phyloP scores from a whole-genome alignment of 495 filamentous ascomycete genomes.

The Tetracladium marchalianum region DNA sequence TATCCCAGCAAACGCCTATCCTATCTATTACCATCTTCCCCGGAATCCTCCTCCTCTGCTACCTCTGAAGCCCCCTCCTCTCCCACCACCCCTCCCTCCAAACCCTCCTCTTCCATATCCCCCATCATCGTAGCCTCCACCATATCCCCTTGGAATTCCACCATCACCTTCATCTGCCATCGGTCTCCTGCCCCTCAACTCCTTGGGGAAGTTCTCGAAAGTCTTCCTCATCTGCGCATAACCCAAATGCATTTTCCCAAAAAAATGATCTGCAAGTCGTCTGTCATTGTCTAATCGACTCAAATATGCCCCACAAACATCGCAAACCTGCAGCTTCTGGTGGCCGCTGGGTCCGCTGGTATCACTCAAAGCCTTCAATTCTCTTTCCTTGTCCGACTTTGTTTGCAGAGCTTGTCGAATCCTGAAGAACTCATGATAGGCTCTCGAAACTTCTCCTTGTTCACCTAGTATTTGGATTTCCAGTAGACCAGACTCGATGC shows the following conservation, averaged over 20 bases:
- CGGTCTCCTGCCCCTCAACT: constrained; percentile 63
- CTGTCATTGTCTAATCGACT: constrained; percentile 88
- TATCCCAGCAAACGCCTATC: constrained; percentile 26
- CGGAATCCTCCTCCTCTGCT: constrained; percentile 20
- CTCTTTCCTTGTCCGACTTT: constrained; percentile 77
- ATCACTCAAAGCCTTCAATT: constrained; percentile 85
- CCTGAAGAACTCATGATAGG: constrained; percentile 78
- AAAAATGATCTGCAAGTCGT: constrained; percentile 91
- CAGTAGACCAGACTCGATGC: constrained; percentile 71
- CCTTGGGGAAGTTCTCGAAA: constrained; percentile 73
- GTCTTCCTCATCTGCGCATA: constrained; percentile 97
- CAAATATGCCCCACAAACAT: constrained; percentile 93
- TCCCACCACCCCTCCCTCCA: constrained; percentile 39
- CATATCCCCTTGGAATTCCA: constrained; percentile 30
- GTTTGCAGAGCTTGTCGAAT: constrained; percentile 68
- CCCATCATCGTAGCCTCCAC: constrained; percentile 36
- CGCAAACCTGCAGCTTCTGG: constrained; percentile 97
- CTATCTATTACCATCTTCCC: constrained; percentile 33
- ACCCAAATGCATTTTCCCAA: constrained; percentile 98
- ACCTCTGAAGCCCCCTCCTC: constrained; percentile 15
- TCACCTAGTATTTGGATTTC: constrained; percentile 84
- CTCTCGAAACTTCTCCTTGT: constrained; percentile 65
- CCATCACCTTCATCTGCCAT: constrained; percentile 32
- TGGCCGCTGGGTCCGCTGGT: constrained; percentile 87
- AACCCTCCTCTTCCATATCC: constrained; percentile 30